Percentiles rank a stretch among this genome's conserved stretches.
These are phyloP conservation scores for Phaeosphaeria sp. DNA, from an alignment of 2,329 filamentous ascomycete genomes.

Conservation along the genomic window DNA sequence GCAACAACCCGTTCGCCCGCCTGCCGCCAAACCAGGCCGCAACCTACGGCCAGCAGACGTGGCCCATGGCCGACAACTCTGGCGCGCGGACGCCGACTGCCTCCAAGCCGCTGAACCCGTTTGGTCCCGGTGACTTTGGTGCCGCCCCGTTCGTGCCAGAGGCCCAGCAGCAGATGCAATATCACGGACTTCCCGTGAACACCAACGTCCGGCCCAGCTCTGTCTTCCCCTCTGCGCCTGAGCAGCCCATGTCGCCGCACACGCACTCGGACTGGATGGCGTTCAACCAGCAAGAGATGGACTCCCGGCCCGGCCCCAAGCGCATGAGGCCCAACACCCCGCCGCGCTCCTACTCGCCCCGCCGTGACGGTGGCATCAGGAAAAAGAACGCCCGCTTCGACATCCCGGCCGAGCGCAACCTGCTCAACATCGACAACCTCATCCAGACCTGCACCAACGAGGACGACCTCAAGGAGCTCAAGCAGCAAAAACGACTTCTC, in stretches of 20 bases:
- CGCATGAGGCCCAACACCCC: slow-evolving; percentile 71
- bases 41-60: slow-evolving; percentile 60
- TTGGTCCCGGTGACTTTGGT: slow-evolving; percentile 59
- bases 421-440: slow-evolving; percentile 92
- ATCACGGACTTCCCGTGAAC: slow-evolving; percentile 47
- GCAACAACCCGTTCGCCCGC: slow-evolving; percentile 69
- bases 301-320: slow-evolving; percentile 56
- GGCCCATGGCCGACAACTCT: slow-evolving; percentile 69
- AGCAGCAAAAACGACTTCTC: slow-evolving; percentile 94
- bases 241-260: slow-evolving; percentile 66
- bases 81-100: slow-evolving; percentile 78
- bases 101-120: slow-evolving; percentile 74
- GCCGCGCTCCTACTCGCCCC: slow-evolving; percentile 76
- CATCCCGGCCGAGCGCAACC: slow-evolving; percentile 90
- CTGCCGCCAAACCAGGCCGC: slow-evolving; percentile 58
- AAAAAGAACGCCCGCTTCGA: slow-evolving; percentile 99
- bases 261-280: slow-evolving; percentile 66
- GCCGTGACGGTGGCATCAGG: slow-evolving; percentile 84
- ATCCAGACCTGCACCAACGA: slow-evolving; percentile 89
- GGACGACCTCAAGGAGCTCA: slow-evolving; percentile 94
- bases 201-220: slow-evolving; percentile 56
- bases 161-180: slow-evolving; percentile 48
- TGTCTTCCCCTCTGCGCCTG: slow-evolving; percentile 54
- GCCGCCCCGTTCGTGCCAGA: slow-evolving; percentile 53
- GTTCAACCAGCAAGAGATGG: slow-evolving; percentile 59